phyloP scores from a whole-genome alignment of 495 filamentous ascomycete genomes.

The Hypoxylon cercidicola region DNA sequence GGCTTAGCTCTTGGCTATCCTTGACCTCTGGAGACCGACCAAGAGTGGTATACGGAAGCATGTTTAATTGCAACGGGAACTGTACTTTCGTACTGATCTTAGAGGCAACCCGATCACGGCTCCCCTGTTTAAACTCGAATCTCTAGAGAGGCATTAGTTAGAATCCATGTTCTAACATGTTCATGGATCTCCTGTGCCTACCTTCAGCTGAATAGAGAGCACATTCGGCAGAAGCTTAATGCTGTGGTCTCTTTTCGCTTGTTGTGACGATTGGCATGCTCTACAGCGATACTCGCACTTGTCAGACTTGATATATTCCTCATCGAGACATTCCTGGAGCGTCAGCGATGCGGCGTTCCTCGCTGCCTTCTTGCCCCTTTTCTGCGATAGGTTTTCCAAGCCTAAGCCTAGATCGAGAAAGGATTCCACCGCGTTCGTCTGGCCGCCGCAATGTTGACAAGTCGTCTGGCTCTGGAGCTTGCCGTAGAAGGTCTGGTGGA shows the following conservation, averaged over 20 bases:
- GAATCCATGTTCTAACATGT: background rate
- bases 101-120: slow-evolving; percentile 67
- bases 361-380: slow-evolving; percentile 56
- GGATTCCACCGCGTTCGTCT: slow-evolving; percentile 81
- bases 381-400: slow-evolving; percentile 69
- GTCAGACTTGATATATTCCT: slow-evolving; percentile 82
- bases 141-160: slow-evolving; percentile 61
- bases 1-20: slow-evolving; percentile 59
- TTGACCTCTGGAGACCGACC: slow-evolving; percentile 53
- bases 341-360: slow-evolving; percentile 61
- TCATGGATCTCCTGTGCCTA: slow-evolving; percentile 46
- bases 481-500: slow-evolving; percentile 89
- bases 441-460: slow-evolving; percentile 81
- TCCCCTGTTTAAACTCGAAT: slow-evolving; percentile 76
- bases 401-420: slow-evolving; percentile 89
- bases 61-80: slow-evolving; percentile 87
- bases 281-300: slow-evolving; percentile 83
- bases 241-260: slow-evolving; percentile 80
- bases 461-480: slow-evolving; percentile 87
- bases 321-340: slow-evolving; percentile 77
- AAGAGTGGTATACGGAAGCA: slow-evolving; percentile 84
- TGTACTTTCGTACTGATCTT: slow-evolving; percentile 85
- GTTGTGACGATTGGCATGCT: slow-evolving; percentile 74
- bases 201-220: slow-evolving; percentile 92
- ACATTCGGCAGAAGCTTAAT: slow-evolving; percentile 85